Evolutionary conservation across 768 basidiomycete genomes (phyloP).

Genomic region (Nevesoporus exiguus): DNA sequence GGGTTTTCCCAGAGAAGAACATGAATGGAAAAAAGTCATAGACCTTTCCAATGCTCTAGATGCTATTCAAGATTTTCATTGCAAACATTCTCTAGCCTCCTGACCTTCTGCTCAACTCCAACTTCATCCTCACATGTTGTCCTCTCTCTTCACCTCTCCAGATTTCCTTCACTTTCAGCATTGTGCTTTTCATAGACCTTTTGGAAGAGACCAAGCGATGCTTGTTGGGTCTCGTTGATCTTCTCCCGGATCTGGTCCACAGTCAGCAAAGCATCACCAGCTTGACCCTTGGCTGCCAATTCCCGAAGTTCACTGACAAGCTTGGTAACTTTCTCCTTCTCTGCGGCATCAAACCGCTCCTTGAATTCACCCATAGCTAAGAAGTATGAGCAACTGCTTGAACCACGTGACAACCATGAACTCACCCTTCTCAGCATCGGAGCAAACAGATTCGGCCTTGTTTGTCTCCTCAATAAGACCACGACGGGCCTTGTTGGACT

Average conservation of each 20-base stretch:
- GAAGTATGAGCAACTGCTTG: slow-evolving; percentile 1
- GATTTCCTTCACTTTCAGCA: too few species aligned
- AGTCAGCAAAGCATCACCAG: slow-evolving; percentile 74
- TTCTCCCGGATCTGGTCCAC: slow-evolving; percentile 89
- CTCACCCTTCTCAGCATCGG: slow-evolving; percentile 93
- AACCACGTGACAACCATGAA: not conserved
- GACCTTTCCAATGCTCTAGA: too few species aligned
- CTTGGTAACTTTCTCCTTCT: slow-evolving; percentile 92
- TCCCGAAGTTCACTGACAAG: slow-evolving; percentile 86
- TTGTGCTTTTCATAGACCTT: slow-evolving; percentile 91
- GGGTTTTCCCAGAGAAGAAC: not conserved
- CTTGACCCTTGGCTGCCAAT: slow-evolving; percentile 85
- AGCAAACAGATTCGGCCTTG: slow-evolving; percentile 90
- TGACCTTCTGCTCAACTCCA: too few species aligned
- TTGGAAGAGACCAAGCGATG: slow-evolving; percentile 95
- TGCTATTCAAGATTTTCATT: too few species aligned
- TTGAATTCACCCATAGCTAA: slow-evolving; percentile 96
- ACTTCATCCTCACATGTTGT: too few species aligned
- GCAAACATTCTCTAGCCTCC: too few species aligned
- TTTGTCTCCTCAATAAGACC: slow-evolving; percentile 93
- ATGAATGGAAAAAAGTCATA: not conserved
- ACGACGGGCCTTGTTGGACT: slow-evolving; percentile 86
- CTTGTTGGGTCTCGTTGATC: slow-evolving; percentile 91
- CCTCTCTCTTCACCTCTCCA: too few species aligned
- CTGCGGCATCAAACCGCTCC: slow-evolving; percentile 87